These are phyloP conservation scores for Begonia peltatifolia DNA, from an alignment of 306 rosid species.

Conservation along the genomic window DNA sequence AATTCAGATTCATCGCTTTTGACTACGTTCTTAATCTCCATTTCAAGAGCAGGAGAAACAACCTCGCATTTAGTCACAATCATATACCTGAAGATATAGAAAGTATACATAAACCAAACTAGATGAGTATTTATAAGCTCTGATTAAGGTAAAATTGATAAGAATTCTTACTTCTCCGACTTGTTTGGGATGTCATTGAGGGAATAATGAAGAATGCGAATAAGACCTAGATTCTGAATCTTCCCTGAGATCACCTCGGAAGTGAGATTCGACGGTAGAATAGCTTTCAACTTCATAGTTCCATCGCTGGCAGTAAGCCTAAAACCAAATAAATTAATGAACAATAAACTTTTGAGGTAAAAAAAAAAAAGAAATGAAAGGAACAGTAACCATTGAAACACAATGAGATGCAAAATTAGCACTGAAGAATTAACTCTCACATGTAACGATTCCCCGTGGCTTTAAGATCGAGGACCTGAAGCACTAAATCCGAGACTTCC, in stretches of 20 bases:
- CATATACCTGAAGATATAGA: constrained; percentile 30
- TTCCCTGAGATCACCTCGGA: constrained; percentile 46
- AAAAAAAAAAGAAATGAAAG: too few species aligned
- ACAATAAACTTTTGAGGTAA: too few species aligned
- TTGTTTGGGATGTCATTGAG: constrained; percentile 60
- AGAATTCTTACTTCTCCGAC: constrained; percentile 52
- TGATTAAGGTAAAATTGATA: neutral
- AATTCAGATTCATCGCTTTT: constrained; percentile 22
- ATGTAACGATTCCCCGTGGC: constrained; percentile 46
- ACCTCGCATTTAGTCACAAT: constrained; percentile 61
- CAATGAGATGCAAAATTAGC: too few species aligned
- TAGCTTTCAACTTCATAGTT: constrained; percentile 43
- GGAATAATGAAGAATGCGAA: constrained; percentile 53
- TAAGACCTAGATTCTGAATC: constrained; percentile 78
- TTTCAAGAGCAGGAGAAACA: constrained; percentile 58
- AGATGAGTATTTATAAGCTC: neutral
- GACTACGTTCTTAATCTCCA: constrained; percentile 33
- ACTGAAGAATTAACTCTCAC: constrained; percentile 16
- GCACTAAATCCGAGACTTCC: constrained; percentile 46
- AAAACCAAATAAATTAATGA: neutral
- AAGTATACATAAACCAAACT: neutral
- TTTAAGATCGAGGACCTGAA: constrained; percentile 68
- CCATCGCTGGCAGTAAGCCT: constrained; percentile 90
- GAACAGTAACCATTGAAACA: too few species aligned
- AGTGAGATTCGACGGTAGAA: constrained; percentile 31